These are phyloP conservation scores for Elaphomyces granulatus DNA, from an alignment of 495 filamentous ascomycete genomes.

Conservation along the genomic window DNA sequence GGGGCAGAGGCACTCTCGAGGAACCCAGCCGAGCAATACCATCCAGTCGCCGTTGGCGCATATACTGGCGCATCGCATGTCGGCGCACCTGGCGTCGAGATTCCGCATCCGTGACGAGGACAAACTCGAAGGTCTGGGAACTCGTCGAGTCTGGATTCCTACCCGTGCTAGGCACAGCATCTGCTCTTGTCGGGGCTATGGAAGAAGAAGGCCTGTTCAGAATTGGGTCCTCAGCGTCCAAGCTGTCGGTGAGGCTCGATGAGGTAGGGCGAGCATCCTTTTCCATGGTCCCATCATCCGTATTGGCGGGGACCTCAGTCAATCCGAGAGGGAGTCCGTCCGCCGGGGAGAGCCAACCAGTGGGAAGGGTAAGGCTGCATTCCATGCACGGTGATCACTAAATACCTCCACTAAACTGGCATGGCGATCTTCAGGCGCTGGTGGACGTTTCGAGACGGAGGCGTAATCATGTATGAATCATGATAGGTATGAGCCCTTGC, in stretches of 20 bases:
- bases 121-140: slow-evolving; percentile 18
- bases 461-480: too few species aligned
- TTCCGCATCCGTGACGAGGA: slow-evolving; percentile 18
- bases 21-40: slow-evolving; percentile 17
- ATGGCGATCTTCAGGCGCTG: too few species aligned
- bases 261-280: slow-evolving; percentile 9
- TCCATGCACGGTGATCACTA: background rate
- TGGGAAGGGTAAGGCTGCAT: background rate
- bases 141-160: slow-evolving; percentile 3
- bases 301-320: too few species aligned
- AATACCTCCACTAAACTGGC: background rate
- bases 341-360: slow-evolving; percentile 1
- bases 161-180: background rate
- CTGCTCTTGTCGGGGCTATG: background rate
- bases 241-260: background rate
- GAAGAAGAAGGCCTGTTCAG: background rate
- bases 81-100: slow-evolving; percentile 20
- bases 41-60: slow-evolving; percentile 19
- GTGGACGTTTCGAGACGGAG: too few species aligned
- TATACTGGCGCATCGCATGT: slow-evolving; percentile 22
- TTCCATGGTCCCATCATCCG: slow-evolving; percentile 17
- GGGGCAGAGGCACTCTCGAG: slow-evolving; percentile 12
- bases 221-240: background rate
- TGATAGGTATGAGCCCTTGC: too few species aligned
- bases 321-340: slow-evolving; percentile 4